Evolutionary conservation across 2,329 filamentous ascomycete genomes (phyloP), one percentile per base, ranked within the genome.

Genomic region (Verticillium tricorpus): DNA sequence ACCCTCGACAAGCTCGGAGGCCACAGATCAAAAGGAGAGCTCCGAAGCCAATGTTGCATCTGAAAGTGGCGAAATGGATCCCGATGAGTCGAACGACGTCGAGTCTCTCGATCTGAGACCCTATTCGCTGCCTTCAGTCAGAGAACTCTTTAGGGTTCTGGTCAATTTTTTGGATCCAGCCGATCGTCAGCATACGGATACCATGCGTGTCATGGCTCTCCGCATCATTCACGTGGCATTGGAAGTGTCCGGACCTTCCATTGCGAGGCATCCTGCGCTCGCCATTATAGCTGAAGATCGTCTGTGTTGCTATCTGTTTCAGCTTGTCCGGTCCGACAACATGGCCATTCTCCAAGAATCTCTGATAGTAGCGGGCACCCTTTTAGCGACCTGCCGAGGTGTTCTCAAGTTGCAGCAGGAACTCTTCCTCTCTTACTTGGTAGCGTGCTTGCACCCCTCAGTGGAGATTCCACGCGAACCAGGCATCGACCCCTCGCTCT

Each of bases 401-500:
- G 91, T 97, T 15, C 82, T 99, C 54, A 98, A 98, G 78, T 81
- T 99, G 52, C 95, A 99, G 72, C 95, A 99, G 76, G 95, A 99
- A 76, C 82, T 99, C 0, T 99, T 96, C 72, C 78, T 99, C 39
- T 96, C 93, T 1, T 99, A 99, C 71, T 78, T 99, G 57, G 91
- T 99, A 25, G 92, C 93, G 7, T 99, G 95, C 74, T 82, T 99
- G 57, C 94, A 98, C 74, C 93, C 94, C 6, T 87, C 89, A n/a
- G 89, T 98, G 34, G 93, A 96, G 61, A 98, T 99, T 70, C 95
- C 96, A 0, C 85, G 89, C 59, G 95, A 99, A 71, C 83, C 90
- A 7, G 91, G 91, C 15, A 98, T 99, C 60, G 92, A 98, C 72
- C 93, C 94, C 31, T 89, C 89, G 3, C 81, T 99, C 5, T 99